Evolutionary conservation across 208 protist species (phyloP), one percentile per base, ranked within the genome.

Genomic region (Endotrypanum monterogeii): DNA sequence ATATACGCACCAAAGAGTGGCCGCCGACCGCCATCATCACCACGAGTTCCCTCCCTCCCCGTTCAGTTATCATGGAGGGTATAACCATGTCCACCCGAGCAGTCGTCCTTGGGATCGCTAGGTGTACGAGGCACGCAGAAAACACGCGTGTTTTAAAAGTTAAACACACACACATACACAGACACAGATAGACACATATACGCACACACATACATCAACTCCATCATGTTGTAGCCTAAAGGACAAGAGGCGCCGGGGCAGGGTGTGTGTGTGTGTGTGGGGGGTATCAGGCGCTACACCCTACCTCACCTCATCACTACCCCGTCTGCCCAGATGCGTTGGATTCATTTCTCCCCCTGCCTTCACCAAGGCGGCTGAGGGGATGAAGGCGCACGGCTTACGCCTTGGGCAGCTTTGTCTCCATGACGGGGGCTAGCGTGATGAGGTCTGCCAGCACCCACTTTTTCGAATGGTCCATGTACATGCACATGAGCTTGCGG

Each of bases 371-470:
- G 28, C 3, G 25, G 55, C 28, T 60, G 56, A 3, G 20, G n/a
- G 55, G 25, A 14, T 1, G 30, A 23, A 16, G 18, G 6, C 41
- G 2, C 9, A 1, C 20, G 39, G 14, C 25, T 66, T 76, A 81
- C 58, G 71, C 76, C 48, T 76, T 72, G 2, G 76, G 76, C 9
- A 81, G 71, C 37, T 74, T 73, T 32, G 67, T 68, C 56, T 77
- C 68, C 28, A 76, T 69, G n/a, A 83, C 76, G 0, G 83, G 83
- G 11, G 61, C 54, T 1, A 83, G 51, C 12, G 76, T 75, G 28
- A 94, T 37, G 2, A 96, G 32, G 61, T 94, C 89, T 0, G 87
- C 80, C 60, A 96, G 71, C 35, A 90, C 77, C 91, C 91, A 96
- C 51, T 74, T 76, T 20, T 86, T 69, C 41, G 88, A 71, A 0